A percentile compares a stretch with the other conserved stretches of the same genome.
Conservation (phyloP, 2,329 filamentous ascomycete genomes). For the Ophiosphaerella narmari region DNA sequence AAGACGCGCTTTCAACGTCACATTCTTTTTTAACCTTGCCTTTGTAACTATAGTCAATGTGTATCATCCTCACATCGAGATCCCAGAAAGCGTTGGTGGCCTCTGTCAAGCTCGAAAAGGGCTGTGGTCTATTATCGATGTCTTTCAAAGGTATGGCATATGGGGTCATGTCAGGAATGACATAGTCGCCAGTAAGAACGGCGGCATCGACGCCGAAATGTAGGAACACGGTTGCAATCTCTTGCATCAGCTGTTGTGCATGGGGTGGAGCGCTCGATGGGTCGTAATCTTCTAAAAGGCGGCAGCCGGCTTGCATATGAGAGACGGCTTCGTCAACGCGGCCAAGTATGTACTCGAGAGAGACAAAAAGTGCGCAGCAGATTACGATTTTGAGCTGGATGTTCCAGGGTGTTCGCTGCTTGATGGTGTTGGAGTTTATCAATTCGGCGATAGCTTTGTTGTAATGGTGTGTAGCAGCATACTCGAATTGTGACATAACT, state of each 20-base stretch:
- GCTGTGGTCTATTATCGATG: conserved; percentile 1
- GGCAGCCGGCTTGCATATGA: conserved; percentile 11
- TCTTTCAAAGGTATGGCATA: conserved; percentile 7
- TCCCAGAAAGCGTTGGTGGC: too few relatives aligned
- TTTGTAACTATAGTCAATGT: too few relatives aligned
- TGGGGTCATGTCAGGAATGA: conserved; percentile 5
- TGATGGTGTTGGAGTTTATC: background rate
- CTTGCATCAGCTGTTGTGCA: conserved; percentile 5
- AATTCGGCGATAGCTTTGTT: conserved; percentile 11
- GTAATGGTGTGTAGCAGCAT: conserved; percentile 5
- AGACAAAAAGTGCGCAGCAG: conserved; percentile 14
- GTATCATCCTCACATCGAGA: too few relatives aligned
- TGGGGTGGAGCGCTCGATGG: conserved; percentile 1
- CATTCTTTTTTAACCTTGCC: too few relatives aligned
- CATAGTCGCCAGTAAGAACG: conserved; percentile 2
- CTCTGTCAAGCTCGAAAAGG: too few relatives aligned
- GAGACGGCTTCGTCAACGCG: conserved; percentile 8
- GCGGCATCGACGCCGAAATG: conserved; percentile 10
- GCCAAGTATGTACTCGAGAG: conserved; percentile 11
- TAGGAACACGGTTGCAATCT: conserved; percentile 10
- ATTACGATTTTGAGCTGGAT: conserved; percentile 3
- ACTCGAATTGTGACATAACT: conserved; percentile 6
- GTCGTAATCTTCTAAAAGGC: conserved; percentile 5
- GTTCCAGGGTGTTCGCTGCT: background rate
- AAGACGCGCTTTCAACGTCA: too few relatives aligned